Evolutionary conservation across 1,284 basidiomycete genomes (phyloP), one percentile per base, ranked within the genome.

Genomic region (Thelephora terrestris): DNA sequence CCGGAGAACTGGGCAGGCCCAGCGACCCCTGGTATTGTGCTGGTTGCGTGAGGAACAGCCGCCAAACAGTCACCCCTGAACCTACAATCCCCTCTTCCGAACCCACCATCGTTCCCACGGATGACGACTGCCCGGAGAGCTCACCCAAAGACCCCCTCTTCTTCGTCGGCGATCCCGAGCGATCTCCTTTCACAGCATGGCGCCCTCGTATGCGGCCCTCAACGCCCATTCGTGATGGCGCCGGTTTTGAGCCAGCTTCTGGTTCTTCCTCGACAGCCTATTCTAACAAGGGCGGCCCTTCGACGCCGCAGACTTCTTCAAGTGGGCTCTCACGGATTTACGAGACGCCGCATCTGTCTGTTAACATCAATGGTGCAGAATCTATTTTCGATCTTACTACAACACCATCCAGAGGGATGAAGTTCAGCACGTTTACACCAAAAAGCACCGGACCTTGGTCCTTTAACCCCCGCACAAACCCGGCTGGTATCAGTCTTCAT

Each of bases 11-110:
- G n/a, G 85, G 84, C 5, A 71, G 64, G 39, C 82, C 85, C 57
- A 82, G 85, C 54, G 82, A 86, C 55, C 76, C 76, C 2, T 88
- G 85, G 83, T 88, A 74, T 59, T 88, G 85, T 60, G 63, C 64
- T 27, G 64, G 65, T 47, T 85, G 84, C 52, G 60, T 71, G 43
- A 21, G 7, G 6, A n/a, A 21, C 20, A 25, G n/a, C 10, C 20
- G 39, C 21, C 59, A 55, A 24, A 48, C 58, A 17, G 18, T 47
- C 46, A 56, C 59, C 7, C 55, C 55, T 45, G 65, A 61, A 37
- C 58, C 64, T 49, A 65, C 64, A 50, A 46, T 55, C 10, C 60
- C 63, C 3, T 57, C 63, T 20, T 64, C 64, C 9, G 81, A 81
- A 55, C 82, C 82, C 1, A 84, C 71, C 0, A 78, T 85, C 44